A percentile compares a stretch with the other conserved stretches of the same genome.
These are phyloP conservation scores for Moesziomyces sp. DNA, from an alignment of 1,284 basidiomycete species.

Conservation along the genomic window DNA sequence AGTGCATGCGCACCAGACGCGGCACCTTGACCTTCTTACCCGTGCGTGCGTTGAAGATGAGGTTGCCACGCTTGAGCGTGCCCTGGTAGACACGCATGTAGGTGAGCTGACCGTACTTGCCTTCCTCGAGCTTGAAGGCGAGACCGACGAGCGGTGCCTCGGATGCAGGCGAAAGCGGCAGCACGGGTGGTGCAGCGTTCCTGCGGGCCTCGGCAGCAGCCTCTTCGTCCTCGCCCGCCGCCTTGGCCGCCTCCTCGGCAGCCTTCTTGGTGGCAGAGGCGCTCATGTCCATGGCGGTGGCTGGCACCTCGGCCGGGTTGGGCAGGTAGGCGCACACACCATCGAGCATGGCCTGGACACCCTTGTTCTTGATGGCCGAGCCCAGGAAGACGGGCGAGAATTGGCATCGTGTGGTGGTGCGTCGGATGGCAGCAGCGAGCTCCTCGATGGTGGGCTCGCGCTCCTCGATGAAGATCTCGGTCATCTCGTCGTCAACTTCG, in stretches of 20 bases:
- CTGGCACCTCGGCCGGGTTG: slow-evolving; percentile 82
- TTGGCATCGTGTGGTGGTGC: slow-evolving; percentile 85
- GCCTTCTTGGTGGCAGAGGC: slow-evolving; percentile 70
- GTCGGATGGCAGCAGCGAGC: slow-evolving; percentile 84
- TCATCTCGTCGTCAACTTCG: slow-evolving; percentile 94
- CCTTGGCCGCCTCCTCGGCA: slow-evolving; percentile 51
- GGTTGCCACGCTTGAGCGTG: slow-evolving; percentile 82
- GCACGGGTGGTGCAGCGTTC: slow-evolving; percentile 53
- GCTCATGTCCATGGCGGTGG: slow-evolving; percentile 85
- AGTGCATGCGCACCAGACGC: slow-evolving; percentile 95
- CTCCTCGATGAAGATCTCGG: slow-evolving; percentile 87
- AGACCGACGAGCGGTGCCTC: slow-evolving; percentile 89
- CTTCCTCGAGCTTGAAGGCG: slow-evolving; percentile 99
- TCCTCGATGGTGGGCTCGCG: slow-evolving; percentile 71
- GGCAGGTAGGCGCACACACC: slow-evolving; percentile 96
- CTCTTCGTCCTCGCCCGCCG: slow-evolving; percentile 51
- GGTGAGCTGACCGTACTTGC: slow-evolving; percentile 94
- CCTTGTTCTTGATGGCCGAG: slow-evolving; percentile 97
- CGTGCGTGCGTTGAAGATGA: slow-evolving; percentile 92
- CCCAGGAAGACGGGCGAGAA: slow-evolving; percentile 98
- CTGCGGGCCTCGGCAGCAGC: slow-evolving; percentile 49
- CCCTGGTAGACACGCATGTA: slow-evolving; percentile 99
- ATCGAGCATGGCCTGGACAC: slow-evolving; percentile 91
- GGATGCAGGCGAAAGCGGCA: slow-evolving; percentile 59
- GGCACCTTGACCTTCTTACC: slow-evolving; percentile 99